Base-by-base conservation (phyloP, 2,329 filamentous ascomycete species). In the Diaporthe sp. region DNA sequence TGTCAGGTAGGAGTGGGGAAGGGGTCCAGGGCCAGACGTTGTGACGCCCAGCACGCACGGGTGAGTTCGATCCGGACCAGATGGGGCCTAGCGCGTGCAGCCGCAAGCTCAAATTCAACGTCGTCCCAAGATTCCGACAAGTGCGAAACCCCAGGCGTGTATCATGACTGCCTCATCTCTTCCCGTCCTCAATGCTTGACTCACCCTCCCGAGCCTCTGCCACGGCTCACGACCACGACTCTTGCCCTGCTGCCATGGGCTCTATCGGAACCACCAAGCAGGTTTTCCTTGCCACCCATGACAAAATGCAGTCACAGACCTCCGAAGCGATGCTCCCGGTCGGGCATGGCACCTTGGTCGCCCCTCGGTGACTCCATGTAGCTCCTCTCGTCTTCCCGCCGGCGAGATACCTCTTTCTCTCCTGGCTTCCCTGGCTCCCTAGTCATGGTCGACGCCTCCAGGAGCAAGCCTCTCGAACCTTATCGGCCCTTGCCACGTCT, bases 141-240 rank as follows among this genome's bases (percentile, higher is more conserved):
- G 55, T 73, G 72, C 81, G 82, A 83, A 83, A 83, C 82, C 71
- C 8, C 72, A 74, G 77, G 78, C 72, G 69, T 80, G 82, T 84
- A 78, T 78, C 81, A 83, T 76, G 74, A 77, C 64, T 83, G 82
- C 82, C 78, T 83, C 82, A 83, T 78, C 78, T 77, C 77, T 80
- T 79, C 72, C 78, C 77, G 66, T 75, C 77, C 77, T 79, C 81
- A 79, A 82, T 81, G 79, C 80, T 76, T 58, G 71, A 40, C 45
- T 55, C 47, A 40, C 45, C 19, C 42, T 50, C 42, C 22, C 60
- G 25, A 25, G n/a, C 13, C 40, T 13, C 40, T 38, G 35, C 35
- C 55, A 19, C 33, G 19, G 10, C 30, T 38, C 60, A 47, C 28
- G n/a, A n/a, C 60, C 60, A 38, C 60, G 13, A 45, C 60, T 50